Base-by-base conservation (phyloP, 2,329 filamentous ascomycete genomes). In the Teratosphaeriaceae sp. region DNA sequence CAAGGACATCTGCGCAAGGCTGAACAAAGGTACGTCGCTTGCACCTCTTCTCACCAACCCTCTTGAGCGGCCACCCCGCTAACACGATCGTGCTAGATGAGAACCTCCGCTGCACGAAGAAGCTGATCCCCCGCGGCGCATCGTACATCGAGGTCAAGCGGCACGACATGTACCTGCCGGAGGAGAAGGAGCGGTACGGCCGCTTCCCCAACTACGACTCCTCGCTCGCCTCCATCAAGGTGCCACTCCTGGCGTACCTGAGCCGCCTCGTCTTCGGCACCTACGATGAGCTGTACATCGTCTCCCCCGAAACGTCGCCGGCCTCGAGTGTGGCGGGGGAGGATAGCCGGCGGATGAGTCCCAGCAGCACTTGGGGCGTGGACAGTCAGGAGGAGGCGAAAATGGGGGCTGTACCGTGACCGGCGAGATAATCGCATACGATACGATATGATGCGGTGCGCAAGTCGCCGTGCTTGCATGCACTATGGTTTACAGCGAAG, bases 211-310 rank as follows among this genome's bases (percentile, higher is more conserved):
- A 69, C 39, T 65, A 64, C 57, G 68, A 71, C 54, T 63, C 63
- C n/a, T 68, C 65, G 1, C 59, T 73, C 41, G 70, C 71, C 16
- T 70, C 69, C 40, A 61, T 74, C 45, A 67, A 68, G 37, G 59
- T 74, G 18, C 69, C 70, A 5, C 63, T 60, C 9, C 53, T 55
- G 22, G 66, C 68, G 8, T 71, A 70, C 50, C 70, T 67, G 64
- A 69, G 67, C 46, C 63, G 68, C 29, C 57, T 71, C 48, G 53
- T 73, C 13, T 59, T 70, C 44, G 67, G 69, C 43, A 65, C 62
- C 44, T 73, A 65, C 48, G 63, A 69, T 19, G 65, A 72, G 26
- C 61, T 74, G n/a, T 74, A 69, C 55, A 72, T 74, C 46, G 66
- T 74, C 15, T 69, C 64, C 38, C 62, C 67, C 15, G 65, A 69